Base-by-base conservation (phyloP, 495 filamentous ascomycete genomes). In the Talaromyces ruber region DNA sequence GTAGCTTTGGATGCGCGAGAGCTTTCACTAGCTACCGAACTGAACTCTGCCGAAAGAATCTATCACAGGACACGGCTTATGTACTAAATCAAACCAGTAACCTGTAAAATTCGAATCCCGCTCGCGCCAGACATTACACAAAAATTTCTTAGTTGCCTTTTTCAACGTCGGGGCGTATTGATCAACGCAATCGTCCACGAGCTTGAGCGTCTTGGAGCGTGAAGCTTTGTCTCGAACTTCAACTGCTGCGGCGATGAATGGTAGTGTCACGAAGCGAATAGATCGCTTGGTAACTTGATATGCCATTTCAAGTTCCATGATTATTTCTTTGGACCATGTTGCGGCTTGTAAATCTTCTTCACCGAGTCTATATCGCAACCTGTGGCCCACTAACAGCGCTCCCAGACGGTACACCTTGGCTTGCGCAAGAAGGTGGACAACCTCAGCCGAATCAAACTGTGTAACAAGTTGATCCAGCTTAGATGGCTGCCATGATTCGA, bases 371-470 rank as follows among this genome's bases (percentile, higher is more conserved):
- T 70, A 71, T 37, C 73, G 72, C 50, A 73, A 62, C 2, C 71
- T 69, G 34, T 76, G 73, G 52, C 73, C 67, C 16, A 73, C 43
- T 22, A 76, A 61, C 12, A 76, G 67, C 26, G 57, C 67, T 1
- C 69, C 72, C 3, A 70, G 57, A 2, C 72, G 67, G 62, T 76
- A 76, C 4, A 70, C 64, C 22, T 63, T 68, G 6, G 73, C 72
- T 64, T 76, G 73, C 5, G 70, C 68, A 25, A 68, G 60, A 66
- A 75, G 71, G 2, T 64, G 65, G 7, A 68, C 29, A 25, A 71
- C 61, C 29, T 74, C 72, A 47, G 39, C 45, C 62, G 62, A n/a
- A 58, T 66, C 30, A 65, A 70, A 21, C 60, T 64, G 1, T 25
- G 37, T 26, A 64, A 67, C 16, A 71, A 51, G 5, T 63, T 59